These are phyloP conservation scores for Aotearoamyces nothofagi DNA, from an alignment of 2,329 filamentous ascomycete genomes.

Conservation along the genomic window DNA sequence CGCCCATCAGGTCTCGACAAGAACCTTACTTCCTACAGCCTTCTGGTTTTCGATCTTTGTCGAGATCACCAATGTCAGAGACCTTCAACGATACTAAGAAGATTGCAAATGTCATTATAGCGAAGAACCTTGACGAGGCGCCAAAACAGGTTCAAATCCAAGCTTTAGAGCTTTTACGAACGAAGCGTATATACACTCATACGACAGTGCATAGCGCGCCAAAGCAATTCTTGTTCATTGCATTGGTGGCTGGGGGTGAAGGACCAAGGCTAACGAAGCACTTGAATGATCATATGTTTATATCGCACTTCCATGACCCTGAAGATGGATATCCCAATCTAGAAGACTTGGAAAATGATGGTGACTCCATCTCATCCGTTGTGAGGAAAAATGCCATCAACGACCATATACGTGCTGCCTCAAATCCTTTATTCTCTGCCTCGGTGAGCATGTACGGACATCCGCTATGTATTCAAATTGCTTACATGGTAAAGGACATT, in stretches of 20 bases:
- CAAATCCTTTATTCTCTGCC: constrained; percentile 14
- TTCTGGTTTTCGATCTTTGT: constrained; percentile 13
- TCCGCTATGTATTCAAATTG: not conserved
- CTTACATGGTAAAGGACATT: constrained; percentile 14
- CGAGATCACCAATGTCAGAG: constrained; percentile 19
- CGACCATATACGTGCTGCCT: constrained; percentile 5
- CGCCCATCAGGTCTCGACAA: constrained; percentile 13
- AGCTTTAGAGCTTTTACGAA: constrained; percentile 61
- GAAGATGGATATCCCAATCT: constrained; percentile 61
- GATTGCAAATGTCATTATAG: constrained; percentile 73
- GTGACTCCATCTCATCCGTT: constrained; percentile 16
- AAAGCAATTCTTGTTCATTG: constrained; percentile 65
- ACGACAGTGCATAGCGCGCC: constrained; percentile 61
- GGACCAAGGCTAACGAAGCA: constrained; percentile 36
- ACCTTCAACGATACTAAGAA: constrained; percentile 26
- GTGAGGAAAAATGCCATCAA: constrained; percentile 14
- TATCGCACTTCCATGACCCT: constrained; percentile 71
- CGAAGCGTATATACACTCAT: constrained; percentile 61
- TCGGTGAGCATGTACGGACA: constrained; percentile 6
- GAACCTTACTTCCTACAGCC: constrained; percentile 19
- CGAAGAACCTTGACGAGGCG: constrained; percentile 62
- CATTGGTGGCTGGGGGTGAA: constrained; percentile 43
- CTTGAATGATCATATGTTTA: constrained; percentile 70
- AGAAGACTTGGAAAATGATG: constrained; percentile 37
- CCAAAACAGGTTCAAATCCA: constrained; percentile 72